Conservation (phyloP, 805 yeast species). For the Metschnikowia shivogae region DNA sequence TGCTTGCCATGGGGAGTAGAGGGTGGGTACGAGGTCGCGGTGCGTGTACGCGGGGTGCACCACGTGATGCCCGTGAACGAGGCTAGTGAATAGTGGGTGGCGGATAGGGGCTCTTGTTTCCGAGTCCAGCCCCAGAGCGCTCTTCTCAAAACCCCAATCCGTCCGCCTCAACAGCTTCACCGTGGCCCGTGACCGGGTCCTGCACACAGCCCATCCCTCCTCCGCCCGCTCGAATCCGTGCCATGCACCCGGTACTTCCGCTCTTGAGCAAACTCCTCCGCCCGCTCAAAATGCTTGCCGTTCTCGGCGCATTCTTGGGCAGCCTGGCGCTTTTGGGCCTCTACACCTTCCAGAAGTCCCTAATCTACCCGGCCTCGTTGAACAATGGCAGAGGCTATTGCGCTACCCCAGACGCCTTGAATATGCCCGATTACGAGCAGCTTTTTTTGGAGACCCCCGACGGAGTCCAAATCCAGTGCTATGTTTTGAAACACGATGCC, state of each 20-base stretch:
- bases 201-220: not conserved
- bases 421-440: slow-evolving; percentile 55
- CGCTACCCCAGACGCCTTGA: slow-evolving; percentile 71
- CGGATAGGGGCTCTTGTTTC: too few species aligned
- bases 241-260: slow-evolving; percentile 8
- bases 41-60: too few species aligned
- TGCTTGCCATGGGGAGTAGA: slow-evolving; percentile 2
- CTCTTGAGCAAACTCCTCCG: slow-evolving; percentile 10
- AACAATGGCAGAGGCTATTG: slow-evolving; percentile 71
- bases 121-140: too few species aligned
- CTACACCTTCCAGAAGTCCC: slow-evolving; percentile 55
- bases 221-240: not conserved
- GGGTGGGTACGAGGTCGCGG: too few species aligned
- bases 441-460: slow-evolving; percentile 62
- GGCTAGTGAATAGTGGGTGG: too few species aligned
- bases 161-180: too few species aligned
- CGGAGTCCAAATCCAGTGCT: slow-evolving; percentile 64
- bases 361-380: slow-evolving; percentile 81
- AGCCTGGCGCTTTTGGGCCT: slow-evolving; percentile 47
- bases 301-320: slow-evolving; percentile 42
- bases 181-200: not conserved
- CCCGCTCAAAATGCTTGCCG: slow-evolving; percentile 26
- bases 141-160: too few species aligned
- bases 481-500: slow-evolving; percentile 49
- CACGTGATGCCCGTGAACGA: too few species aligned